Base-by-base conservation (phyloP, 2,329 filamentous ascomycete genomes). In the Harringtonia lauricola region DNA sequence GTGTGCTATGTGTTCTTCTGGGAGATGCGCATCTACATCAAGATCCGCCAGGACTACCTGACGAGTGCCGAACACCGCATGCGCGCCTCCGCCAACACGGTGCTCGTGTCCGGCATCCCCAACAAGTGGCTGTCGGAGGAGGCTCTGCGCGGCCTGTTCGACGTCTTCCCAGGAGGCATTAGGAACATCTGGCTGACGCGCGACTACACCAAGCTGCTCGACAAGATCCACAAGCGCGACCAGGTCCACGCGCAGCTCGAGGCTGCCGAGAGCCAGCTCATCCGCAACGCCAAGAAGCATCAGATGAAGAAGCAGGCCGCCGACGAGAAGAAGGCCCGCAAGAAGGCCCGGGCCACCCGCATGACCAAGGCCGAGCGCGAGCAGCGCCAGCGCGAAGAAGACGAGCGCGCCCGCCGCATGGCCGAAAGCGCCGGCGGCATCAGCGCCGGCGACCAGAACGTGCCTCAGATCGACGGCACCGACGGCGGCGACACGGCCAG, bases 171-270 rank as follows among this genome's bases (percentile, higher is more conserved):
- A 0, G 92, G 92, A 18, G 92, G 92, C 26, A 83, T 98, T 56
- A 79, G 86, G 47, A 96, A 96, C 53, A 85, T 98, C 38, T 98
- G 90, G 89, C 81, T 98, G 54, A 98, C 95, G 47, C 78, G 90
- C 48, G 86, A 98, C 57, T 82, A 87, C 52, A 86, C 89, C 36
- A 74, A 81, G 9, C 72, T 98, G 12, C 74, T 86, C 38, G 83
- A 89, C 48, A 96, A 96, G 59, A 83, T 96, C 37, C 75, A 85
- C 39, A 67, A 78, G 50, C 76, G 92, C 36, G 78, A 88, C 48
- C 65, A 73, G 9, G 66, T 95, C 14, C 87, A 90, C 38, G 60
- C 71, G 35, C 67, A 70, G 44, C 74, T 98, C 0, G 92, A 98
- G 57, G 64, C 64, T 9, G 90, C 90, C 1, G 83, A 96, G 61